A percentile compares a stretch with the other conserved stretches of the same genome.
Conservation (phyloP, 1,284 basidiomycete species). For the Apiotrichum siamense region DNA sequence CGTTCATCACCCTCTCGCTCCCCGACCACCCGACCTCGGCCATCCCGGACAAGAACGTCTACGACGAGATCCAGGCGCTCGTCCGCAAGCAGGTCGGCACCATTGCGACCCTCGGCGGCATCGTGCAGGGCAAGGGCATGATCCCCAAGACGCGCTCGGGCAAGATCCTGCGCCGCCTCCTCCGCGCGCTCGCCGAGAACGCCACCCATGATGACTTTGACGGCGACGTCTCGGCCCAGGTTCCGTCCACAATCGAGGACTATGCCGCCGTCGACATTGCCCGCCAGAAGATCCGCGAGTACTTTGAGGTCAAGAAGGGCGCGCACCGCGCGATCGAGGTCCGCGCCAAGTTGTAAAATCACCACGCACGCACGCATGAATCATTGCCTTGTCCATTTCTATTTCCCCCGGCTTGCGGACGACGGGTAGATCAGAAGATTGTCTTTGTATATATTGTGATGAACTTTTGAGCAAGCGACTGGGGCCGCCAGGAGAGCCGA, state of each 20-base stretch:
- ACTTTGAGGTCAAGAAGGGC: conserved; percentile 13
- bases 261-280: conserved; percentile 11
- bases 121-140: conserved; percentile 63
- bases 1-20: conserved; percentile 55
- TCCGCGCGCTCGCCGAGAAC: conserved; percentile 43
- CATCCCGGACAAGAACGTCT: conserved; percentile 60
- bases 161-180: conserved; percentile 85
- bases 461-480: too few species aligned
- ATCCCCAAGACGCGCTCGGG: conserved; percentile 90
- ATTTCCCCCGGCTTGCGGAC: too few species aligned
- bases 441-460: neutral
- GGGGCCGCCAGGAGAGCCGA: too few species aligned
- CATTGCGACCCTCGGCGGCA: conserved; percentile 88
- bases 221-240: conserved; percentile 5
- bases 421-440: neutral
- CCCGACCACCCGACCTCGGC: conserved; percentile 45
- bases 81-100: conserved; percentile 89
- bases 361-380: neutral
- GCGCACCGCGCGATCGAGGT: conserved; percentile 15
- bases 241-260: conserved; percentile 20
- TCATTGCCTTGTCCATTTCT: neutral
- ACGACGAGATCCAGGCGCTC: conserved; percentile 69
- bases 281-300: conserved; percentile 18
- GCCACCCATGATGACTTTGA: conserved; percentile 17
- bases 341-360: conserved; percentile 9